Conservation (phyloP, 768 basidiomycete genomes). For the Pulveroboletus ravenelii region DNA sequence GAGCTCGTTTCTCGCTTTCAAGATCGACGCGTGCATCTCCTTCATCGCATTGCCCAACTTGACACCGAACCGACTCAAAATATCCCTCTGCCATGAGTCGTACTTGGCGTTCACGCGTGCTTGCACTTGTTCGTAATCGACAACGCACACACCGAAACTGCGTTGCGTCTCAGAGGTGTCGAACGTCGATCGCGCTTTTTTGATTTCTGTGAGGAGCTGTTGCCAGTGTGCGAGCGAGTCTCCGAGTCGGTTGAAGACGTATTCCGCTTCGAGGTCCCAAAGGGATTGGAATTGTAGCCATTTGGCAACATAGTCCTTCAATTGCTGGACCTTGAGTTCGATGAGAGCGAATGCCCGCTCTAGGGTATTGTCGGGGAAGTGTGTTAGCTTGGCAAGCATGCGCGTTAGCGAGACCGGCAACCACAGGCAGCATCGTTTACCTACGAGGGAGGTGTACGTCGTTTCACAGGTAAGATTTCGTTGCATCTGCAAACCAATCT, state of each 20-base stretch:
- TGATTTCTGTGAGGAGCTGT: constrained; percentile 93
- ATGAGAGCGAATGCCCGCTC: constrained; percentile 81
- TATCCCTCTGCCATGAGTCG: constrained; percentile 96
- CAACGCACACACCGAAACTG: constrained; percentile 86
- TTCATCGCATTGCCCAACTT: constrained; percentile 96
- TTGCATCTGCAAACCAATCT: constrained; percentile 93
- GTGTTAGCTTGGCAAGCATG: constrained; percentile 51
- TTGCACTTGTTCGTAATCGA: constrained; percentile 98
- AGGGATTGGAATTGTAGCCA: constrained; percentile 99
- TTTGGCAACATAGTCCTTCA: constrained; percentile 89
- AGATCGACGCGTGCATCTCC: constrained; percentile 90
- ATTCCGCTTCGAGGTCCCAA: constrained; percentile 97
- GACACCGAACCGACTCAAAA: constrained; percentile 84
- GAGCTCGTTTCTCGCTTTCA: constrained; percentile 91
- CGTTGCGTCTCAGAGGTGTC: constrained; percentile 94
- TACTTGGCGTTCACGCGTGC: constrained; percentile 97
- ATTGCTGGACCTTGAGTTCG: constrained; percentile 80
- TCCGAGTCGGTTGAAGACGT: constrained; percentile 92
- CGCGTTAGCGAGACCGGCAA: constrained; percentile 4
- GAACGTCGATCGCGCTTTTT: constrained; percentile 92
- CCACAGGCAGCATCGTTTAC: constrained; percentile 19
- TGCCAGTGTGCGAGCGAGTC: constrained; percentile 95
- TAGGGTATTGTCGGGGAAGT: constrained; percentile 67
- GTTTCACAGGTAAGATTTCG: constrained; percentile 58
- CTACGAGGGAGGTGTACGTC: constrained; percentile 78